Evolutionary conservation across 805 yeast genomes (phyloP), one percentile per base, ranked within the genome.

Genomic region (Candida odintsovae): DNA sequence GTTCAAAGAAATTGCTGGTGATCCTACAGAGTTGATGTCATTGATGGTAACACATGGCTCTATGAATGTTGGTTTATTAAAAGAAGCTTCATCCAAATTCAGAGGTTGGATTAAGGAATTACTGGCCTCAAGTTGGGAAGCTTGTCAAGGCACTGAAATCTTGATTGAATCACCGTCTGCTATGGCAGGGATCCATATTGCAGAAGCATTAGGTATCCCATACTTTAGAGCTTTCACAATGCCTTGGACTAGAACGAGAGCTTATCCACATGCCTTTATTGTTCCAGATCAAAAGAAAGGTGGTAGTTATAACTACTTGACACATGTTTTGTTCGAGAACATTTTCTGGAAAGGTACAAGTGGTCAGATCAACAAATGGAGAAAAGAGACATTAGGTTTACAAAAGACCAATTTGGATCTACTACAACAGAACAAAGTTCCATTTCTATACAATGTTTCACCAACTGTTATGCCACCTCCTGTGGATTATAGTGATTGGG

Each of bases 181-280:
- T 0, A 90, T 92, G 90, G 90, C 86, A 15, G 98, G 98, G 10
- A 78, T 90, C 41, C 98, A 92, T 58, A 86, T 92, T 47, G 97
- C 98, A 3, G 98, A 92, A 63, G 95, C 95, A 1, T 66, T 92
- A 48, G 78, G 81, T 19, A 85, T 92, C 47, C 96, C 98, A 0
- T 92, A 92, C 62, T 86, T 87, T 70, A 73, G 97, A 57, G 97
- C 97, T 0, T 92, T 92, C 62, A 92, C 98, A 0, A 92, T 92
- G 98, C 98, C 98, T 0, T 92, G 98, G 98, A 88, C 97, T 0
- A 69, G 96, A 50, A 90, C 98, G 1, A 74, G 95, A 54, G 95
- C 97, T 0, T 92, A 92, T 61, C 97, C 97, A 1, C 97, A 92
- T 70, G 97, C 98, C 0, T 90, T 92, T 53, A 80, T 90, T 61